Evolutionary conservation across 108 stramenopile species (phyloP), one percentile per base, ranked within the genome.

Genomic region (Conticribra guillardii): DNA sequence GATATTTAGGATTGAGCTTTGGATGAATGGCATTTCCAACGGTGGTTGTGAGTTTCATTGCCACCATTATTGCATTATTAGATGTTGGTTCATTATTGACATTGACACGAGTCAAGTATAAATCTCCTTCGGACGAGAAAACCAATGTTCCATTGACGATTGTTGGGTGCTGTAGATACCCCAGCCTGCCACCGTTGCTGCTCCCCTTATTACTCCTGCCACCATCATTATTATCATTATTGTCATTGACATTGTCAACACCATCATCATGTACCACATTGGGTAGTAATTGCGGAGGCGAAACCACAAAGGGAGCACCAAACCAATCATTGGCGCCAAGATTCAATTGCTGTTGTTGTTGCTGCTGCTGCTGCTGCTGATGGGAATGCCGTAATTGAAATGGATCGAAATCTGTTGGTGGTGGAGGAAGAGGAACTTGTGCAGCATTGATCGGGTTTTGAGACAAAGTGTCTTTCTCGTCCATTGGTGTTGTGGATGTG

Each of bases 1-100:
- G 76, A 45, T 67, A 73, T 32, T 60, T 60, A 2, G 86, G 86
- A 73, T 85, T 80, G 46, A 85, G 58, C 15, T 60, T 65, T 1
- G 89, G 89, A 66, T 84, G 74, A 1, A 73, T 47, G 29, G 87
- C 84, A 72, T 90, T 90, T 19, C 89, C 89, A 8, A 87, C 70
- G 0, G 84, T 88, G 18, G 78, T 88, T 22, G 89, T 88, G 7
- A 90, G 51, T 74, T 81, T 84, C 54, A 78, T 60, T 27, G 89
- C 84, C 3, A 83, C 54, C 29, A 69, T 46, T 7, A 61, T n/a
- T n/a, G 14, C 53, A 16, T 24, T 17, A 24, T 23, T 27, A 21
- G 1, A 23, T 29, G n/a, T 33, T n/a, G 47, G 22, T 2, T 28
- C 14, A 22, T n/a, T 57, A 4, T 24, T 19, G 23, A 47, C 50